Percentiles rank a stretch among this genome's conserved stretches.
Conservation (phyloP, 139 green algal genomes). For the Auxenochlorella protothecoides region DNA sequence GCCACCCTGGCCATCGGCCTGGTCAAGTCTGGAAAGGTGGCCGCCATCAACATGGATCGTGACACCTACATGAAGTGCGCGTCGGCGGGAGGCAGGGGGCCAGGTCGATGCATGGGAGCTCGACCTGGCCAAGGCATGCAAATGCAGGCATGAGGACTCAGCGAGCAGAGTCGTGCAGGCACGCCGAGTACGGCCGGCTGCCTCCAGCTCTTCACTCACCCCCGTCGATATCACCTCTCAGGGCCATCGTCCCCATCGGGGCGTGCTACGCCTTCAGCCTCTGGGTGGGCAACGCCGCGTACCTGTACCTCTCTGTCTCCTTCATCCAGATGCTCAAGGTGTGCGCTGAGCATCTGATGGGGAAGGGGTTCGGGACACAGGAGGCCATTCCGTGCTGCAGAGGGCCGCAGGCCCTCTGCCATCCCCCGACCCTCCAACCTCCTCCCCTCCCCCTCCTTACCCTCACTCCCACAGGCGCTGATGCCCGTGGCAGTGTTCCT, state of each 20-base stretch:
- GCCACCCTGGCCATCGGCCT: slow-evolving; percentile 50
- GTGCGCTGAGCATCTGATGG: not conserved
- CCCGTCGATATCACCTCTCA: not conserved
- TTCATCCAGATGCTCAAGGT: slow-evolving; percentile 59
- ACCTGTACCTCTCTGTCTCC: slow-evolving; percentile 40
- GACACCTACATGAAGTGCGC: slow-evolving; percentile 11
- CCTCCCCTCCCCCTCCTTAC: slow-evolving; percentile 38
- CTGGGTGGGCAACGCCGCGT: slow-evolving; percentile 52
- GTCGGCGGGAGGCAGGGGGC: slow-evolving; percentile 47
- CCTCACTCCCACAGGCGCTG: slow-evolving; percentile 45
- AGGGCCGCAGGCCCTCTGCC: too few species aligned
- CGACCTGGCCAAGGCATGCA: slow-evolving; percentile 1
- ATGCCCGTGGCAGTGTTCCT: slow-evolving; percentile 49
- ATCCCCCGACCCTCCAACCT: not conserved
- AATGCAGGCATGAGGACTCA: slow-evolving; percentile 14
- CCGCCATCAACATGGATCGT: slow-evolving; percentile 40
- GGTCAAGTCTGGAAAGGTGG: slow-evolving; percentile 12
- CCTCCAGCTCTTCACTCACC: too few species aligned
- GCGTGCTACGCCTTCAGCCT: slow-evolving; percentile 37
- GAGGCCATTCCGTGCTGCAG: too few species aligned
- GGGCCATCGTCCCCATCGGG: slow-evolving; percentile 34
- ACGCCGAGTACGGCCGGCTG: too few species aligned
- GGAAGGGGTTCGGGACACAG: slow-evolving; percentile 17
- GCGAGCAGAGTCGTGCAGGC: not conserved
- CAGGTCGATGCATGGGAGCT: slow-evolving; percentile 38